Evolutionary conservation across 1,139 yeast species (phyloP).

Genomic region (Oligophagozyma castellii): DNA sequence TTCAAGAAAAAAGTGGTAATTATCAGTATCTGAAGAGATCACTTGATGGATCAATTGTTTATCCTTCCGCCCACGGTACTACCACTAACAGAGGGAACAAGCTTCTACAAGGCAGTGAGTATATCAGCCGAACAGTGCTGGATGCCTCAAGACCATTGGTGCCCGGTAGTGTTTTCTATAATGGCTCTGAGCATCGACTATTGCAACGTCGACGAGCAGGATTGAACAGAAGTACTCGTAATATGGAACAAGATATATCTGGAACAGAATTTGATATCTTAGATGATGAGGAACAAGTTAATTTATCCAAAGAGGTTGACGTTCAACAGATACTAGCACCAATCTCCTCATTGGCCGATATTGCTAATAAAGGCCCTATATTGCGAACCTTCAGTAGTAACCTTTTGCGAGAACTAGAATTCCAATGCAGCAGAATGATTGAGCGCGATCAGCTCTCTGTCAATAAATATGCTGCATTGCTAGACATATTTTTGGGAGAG

Average conservation of each 20-base stretch:
- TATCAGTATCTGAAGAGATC: conserved; percentile 20
- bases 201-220: conserved; percentile 19
- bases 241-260: conserved; percentile 5
- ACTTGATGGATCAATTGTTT: conserved; percentile 15
- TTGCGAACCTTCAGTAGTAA: conserved; percentile 47
- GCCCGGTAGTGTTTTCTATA: conserved; percentile 26
- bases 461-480: conserved; percentile 51
- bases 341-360: conserved; percentile 65
- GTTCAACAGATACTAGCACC: conserved; percentile 56
- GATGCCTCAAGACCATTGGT: conserved; percentile 26
- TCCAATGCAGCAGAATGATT: conserved; percentile 60
- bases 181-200: conserved; percentile 24
- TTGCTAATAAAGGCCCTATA: conserved; percentile 58
- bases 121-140: conserved; percentile 25
- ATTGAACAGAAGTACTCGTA: conserved; percentile 14
- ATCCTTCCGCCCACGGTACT: conserved; percentile 21
- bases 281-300: conserved; percentile 27
- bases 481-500: conserved; percentile 76
- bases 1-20: conserved; percentile 23
- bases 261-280: conserved; percentile 15
- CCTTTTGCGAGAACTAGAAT: conserved; percentile 42
- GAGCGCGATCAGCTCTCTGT: conserved; percentile 71
- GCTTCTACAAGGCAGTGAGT: conserved; percentile 34
- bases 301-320: conserved; percentile 29
- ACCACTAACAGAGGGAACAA: conserved; percentile 48